A percentile compares a stretch with the other conserved stretches of the same genome.
These are phyloP conservation scores for Cerrena zonata DNA, from an alignment of 1,284 basidiomycete species.

Conservation along the genomic window DNA sequence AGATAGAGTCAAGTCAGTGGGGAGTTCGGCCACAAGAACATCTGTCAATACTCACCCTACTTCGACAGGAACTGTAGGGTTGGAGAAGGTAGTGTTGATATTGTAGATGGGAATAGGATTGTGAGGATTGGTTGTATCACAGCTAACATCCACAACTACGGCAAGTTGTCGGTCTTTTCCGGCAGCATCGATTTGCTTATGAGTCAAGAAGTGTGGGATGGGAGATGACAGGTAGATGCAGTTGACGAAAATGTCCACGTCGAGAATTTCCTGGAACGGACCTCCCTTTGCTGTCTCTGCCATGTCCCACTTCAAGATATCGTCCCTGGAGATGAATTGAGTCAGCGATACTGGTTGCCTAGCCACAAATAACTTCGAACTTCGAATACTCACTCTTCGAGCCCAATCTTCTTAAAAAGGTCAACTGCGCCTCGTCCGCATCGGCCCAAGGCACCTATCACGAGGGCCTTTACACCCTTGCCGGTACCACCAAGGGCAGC, in stretches of 20 bases:
- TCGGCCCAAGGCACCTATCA: slow-evolving; percentile 93
- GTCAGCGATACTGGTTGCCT: not conserved
- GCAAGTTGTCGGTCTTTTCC: slow-evolving; percentile 68
- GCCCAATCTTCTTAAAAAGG: slow-evolving; percentile 88
- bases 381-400: slow-evolving; percentile 66
- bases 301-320: slow-evolving; percentile 98
- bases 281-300: slow-evolving; percentile 95
- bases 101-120: slow-evolving; percentile 96
- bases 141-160: slow-evolving; percentile 95
- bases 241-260: slow-evolving; percentile 98
- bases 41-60: slow-evolving; percentile 52
- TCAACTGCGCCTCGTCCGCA: slow-evolving; percentile 97
- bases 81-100: slow-evolving; percentile 92
- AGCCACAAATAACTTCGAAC: not conserved
- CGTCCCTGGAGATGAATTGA: slow-evolving; percentile 50
- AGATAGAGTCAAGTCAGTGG: slow-evolving; percentile 7
- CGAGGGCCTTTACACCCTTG: slow-evolving; percentile 80
- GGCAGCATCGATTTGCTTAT: slow-evolving; percentile 68
- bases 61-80: slow-evolving; percentile 87
- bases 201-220: slow-evolving; percentile 86
- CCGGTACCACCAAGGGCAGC: slow-evolving; percentile 63
- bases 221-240: slow-evolving; percentile 93
- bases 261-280: slow-evolving; percentile 92
- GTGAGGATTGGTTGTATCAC: slow-evolving; percentile 98
- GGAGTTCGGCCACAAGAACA: not conserved